These are phyloP conservation scores for Debaryomyces fabryi DNA, from an alignment of 1,139 yeast genomes.

Conservation along the genomic window DNA sequence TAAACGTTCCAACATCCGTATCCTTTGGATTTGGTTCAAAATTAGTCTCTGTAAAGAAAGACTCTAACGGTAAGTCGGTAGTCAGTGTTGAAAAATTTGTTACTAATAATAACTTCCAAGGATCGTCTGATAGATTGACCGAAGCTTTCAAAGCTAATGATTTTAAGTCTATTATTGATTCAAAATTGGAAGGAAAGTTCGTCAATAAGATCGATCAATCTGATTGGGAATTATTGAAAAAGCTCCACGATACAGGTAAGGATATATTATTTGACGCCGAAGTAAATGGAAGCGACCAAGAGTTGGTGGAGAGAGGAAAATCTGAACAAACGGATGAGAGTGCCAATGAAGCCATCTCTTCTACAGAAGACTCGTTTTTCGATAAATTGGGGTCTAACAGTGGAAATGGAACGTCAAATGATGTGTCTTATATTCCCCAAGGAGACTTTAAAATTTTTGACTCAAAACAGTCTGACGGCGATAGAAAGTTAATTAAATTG, in stretches of 20 bases:
- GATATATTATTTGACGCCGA: slow-evolving; percentile 32
- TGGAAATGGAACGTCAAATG: slow-evolving; percentile 24
- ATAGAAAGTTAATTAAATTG: slow-evolving; percentile 54
- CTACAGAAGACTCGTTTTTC: slow-evolving; percentile 52
- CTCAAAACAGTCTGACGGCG: slow-evolving; percentile 25
- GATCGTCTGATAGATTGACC: slow-evolving; percentile 50
- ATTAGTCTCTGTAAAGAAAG: slow-evolving; percentile 59
- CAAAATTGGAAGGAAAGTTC: slow-evolving; percentile 44
- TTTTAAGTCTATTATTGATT: slow-evolving; percentile 56
- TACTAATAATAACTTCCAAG: slow-evolving; percentile 38
- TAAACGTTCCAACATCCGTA: slow-evolving; percentile 72
- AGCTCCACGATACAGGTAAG: slow-evolving; percentile 56
- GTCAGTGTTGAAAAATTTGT: slow-evolving; percentile 56
- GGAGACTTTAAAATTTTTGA: slow-evolving; percentile 47
- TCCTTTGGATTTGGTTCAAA: slow-evolving; percentile 95
- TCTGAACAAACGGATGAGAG: slow-evolving; percentile 21
- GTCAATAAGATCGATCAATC: slow-evolving; percentile 51
- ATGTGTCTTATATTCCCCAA: slow-evolving; percentile 37
- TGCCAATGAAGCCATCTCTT: slow-evolving; percentile 25
- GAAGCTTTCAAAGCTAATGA: slow-evolving; percentile 62
- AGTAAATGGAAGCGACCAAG: slow-evolving; percentile 20
- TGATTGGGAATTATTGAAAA: slow-evolving; percentile 78
- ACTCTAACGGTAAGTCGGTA: slow-evolving; percentile 42
- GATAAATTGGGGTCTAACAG: slow-evolving; percentile 38
- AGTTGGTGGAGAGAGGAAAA: slow-evolving; percentile 8